phyloP scores from a whole-genome alignment of 225 moss, liverwort and hornwort species.

The Ulota crispa region DNA sequence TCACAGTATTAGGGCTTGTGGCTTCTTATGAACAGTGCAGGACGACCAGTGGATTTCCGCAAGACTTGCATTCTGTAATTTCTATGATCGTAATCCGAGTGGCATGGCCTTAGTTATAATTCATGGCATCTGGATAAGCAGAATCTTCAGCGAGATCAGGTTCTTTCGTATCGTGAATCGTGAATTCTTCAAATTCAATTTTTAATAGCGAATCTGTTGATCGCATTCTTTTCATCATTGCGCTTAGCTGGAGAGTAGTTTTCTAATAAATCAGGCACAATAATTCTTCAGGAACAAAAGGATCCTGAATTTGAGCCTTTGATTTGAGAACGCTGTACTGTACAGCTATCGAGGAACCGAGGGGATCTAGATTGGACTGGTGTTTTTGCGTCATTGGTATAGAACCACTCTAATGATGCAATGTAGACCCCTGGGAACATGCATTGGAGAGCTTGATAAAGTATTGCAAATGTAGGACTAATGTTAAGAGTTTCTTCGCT shows the following conservation, averaged over 20 bases:
- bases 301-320: not conserved
- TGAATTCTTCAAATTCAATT: not conserved
- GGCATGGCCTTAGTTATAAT: not conserved
- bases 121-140: not conserved
- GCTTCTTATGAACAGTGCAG: not conserved
- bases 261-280: not conserved
- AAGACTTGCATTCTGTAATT: constrained; percentile 2
- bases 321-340: not conserved
- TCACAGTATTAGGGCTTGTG: constrained; percentile 19
- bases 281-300: not conserved
- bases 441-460: not conserved
- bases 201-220: not conserved
- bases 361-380: not conserved
- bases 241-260: not conserved
- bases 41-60: not conserved
- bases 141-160: constrained; percentile 7
- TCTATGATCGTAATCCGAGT: not conserved
- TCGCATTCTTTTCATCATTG: not conserved
- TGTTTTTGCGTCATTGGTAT: not conserved
- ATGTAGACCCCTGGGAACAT: not conserved
- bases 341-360: constrained; percentile 5
- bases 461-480: not conserved
- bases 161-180: not conserved
- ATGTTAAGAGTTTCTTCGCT: not conserved
- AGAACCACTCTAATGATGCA: not conserved